Percentiles rank a stretch among this genome's conserved stretches.
phyloP scores from a whole-genome alignment of 164 flowering plant genomes.

The Protea cynaroides region DNA sequence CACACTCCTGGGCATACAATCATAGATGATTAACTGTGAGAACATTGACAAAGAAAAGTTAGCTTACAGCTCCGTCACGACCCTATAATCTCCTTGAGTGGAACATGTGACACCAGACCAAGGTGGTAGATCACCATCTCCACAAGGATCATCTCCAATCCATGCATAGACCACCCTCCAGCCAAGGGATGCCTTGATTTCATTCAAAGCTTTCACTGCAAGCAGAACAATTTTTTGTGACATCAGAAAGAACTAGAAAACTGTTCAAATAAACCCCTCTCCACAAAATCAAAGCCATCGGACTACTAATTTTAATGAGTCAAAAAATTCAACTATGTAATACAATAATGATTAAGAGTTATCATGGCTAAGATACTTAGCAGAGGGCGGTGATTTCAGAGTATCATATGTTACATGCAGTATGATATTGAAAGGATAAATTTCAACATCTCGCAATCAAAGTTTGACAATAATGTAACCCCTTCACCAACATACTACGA shows the following conservation, averaged over 20 bases:
- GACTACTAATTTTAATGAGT: too few species aligned
- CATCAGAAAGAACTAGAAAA: neutral
- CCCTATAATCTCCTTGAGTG: slow-evolving; percentile 58
- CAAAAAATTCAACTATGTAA: too few species aligned
- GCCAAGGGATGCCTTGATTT: slow-evolving; percentile 67
- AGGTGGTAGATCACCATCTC: slow-evolving; percentile 63
- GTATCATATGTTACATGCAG: neutral
- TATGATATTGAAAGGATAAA: neutral
- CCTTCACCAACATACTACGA: neutral
- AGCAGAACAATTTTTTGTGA: neutral
- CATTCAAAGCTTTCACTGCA: slow-evolving; percentile 70
- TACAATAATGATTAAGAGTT: too few species aligned
- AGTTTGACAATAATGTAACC: neutral
- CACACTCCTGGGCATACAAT: neutral
- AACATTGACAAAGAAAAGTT: neutral
- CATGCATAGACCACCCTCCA: slow-evolving; percentile 81
- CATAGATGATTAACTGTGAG: neutral
- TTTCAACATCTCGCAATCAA: neutral
- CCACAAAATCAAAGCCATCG: neutral
- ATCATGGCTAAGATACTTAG: too few species aligned
- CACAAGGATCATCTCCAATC: slow-evolving; percentile 86
- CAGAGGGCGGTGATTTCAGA: too few species aligned
- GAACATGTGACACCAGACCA: slow-evolving; percentile 85
- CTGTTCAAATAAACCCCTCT: neutral
- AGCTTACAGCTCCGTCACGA: slow-evolving; percentile 58